Conservation (phyloP, 306 rosid genomes). For the Dalbergia cultrata region DNA sequence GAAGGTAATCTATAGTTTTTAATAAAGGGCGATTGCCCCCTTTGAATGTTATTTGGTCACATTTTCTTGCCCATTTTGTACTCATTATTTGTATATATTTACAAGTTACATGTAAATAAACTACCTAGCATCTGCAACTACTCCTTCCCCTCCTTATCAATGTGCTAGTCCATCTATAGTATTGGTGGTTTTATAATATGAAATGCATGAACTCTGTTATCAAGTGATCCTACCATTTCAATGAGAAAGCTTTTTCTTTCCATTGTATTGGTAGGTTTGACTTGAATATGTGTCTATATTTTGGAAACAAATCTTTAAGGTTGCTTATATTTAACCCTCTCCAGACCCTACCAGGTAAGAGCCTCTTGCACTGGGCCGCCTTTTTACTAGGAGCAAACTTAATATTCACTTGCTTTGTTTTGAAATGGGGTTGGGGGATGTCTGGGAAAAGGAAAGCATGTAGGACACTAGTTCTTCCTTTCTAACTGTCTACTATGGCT, state of each 20-base stretch:
- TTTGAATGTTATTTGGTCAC: neutral
- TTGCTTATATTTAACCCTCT: no score
- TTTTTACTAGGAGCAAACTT: neutral
- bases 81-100: no score
- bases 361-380: no score
- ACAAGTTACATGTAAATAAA: no score
- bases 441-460: neutral
- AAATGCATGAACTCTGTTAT: constrained; percentile 17
- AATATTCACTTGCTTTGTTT: neutral
- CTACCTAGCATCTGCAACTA: no score
- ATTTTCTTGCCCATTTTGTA: neutral
- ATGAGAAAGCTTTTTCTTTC: neutral
- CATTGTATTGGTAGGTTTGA: neutral
- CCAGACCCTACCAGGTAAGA: no score
- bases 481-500: neutral
- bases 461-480: neutral
- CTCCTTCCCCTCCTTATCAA: no score
- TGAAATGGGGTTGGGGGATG: neutral
- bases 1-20: constrained; percentile 57
- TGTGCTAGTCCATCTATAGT: neutral
- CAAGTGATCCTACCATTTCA: constrained; percentile 33
- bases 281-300: neutral
- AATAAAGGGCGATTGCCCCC: neutral
- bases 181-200: constrained; percentile 34
- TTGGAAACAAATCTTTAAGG: neutral